A percentile compares a stretch with the other conserved stretches of the same genome.
Conservation (phyloP, 2,329 filamentous ascomycete genomes). For the Myriangium duriaei region DNA sequence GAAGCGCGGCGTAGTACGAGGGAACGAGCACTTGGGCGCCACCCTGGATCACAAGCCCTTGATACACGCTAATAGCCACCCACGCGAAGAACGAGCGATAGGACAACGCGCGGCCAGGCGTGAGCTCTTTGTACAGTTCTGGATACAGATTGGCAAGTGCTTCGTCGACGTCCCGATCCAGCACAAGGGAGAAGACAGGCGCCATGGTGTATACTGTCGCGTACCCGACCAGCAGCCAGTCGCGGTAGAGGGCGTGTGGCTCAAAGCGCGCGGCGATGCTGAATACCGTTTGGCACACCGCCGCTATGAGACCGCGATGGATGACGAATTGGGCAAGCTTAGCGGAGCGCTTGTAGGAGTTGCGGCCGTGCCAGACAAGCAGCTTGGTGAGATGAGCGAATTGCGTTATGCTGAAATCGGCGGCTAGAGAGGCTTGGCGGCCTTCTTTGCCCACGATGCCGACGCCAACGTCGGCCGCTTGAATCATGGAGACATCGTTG, state of each 20-base stretch:
- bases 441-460: constrained; percentile 98
- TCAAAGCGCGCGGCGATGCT: constrained; percentile 87
- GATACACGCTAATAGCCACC: constrained; percentile 90
- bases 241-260: constrained; percentile 85
- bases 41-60: constrained; percentile 92
- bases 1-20: constrained; percentile 39
- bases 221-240: constrained; percentile 95
- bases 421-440: constrained; percentile 82
- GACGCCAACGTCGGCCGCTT: constrained; percentile 93
- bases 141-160: constrained; percentile 88
- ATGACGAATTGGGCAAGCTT: constrained; percentile 98
- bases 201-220: constrained; percentile 90
- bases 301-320: constrained; percentile 88
- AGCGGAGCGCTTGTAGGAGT: constrained; percentile 89
- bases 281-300: constrained; percentile 93
- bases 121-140: constrained; percentile 96
- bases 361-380: constrained; percentile 96
- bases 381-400: constrained; percentile 93
- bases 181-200: constrained; percentile 83
- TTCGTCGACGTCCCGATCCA: constrained; percentile 93
- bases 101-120: constrained; percentile 69
- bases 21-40: constrained; percentile 77
- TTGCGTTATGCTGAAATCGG: constrained; percentile 92
- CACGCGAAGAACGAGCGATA: constrained; percentile 95
- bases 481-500: constrained; percentile 98